phyloP scores from a whole-genome alignment of 1,284 basidiomycete species.

The Gymnopus androsaceus region DNA sequence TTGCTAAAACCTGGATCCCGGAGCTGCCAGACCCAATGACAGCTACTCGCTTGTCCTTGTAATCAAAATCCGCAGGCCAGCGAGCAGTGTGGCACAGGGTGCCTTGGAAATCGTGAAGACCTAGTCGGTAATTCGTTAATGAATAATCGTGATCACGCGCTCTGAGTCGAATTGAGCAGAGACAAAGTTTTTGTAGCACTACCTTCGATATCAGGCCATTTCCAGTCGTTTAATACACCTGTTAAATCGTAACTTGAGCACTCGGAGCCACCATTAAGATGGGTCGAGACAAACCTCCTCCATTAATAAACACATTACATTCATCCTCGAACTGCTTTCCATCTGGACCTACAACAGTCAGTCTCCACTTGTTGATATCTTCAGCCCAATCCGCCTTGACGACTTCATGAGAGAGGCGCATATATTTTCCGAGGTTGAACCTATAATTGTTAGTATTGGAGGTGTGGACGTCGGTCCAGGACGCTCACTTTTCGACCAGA shows the following conservation, averaged over 20 bases:
- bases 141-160: not conserved
- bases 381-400: slow-evolving; percentile 33
- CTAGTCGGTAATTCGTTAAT: not conserved
- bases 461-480: not conserved
- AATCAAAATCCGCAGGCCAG: slow-evolving; percentile 43
- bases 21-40: slow-evolving; percentile 54
- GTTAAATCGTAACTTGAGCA: not conserved
- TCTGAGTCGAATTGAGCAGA: no score
- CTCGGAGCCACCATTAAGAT: no score
- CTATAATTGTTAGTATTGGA: not conserved
- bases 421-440: slow-evolving; percentile 29
- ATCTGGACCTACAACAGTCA: slow-evolving; percentile 27
- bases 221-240: slow-evolving; percentile 36
- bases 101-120: slow-evolving; percentile 42
- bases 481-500: slow-evolving; percentile 30
- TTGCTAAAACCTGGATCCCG: slow-evolving; percentile 36
- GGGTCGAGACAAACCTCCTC: slow-evolving; percentile 11
- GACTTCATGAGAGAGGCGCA: slow-evolving; percentile 31
- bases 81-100: slow-evolving; percentile 47
- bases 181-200: not conserved
- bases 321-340: slow-evolving; percentile 26
- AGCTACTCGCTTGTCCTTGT: slow-evolving; percentile 45
- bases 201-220: slow-evolving; percentile 43
- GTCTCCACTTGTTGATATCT: slow-evolving; percentile 27
- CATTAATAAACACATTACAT: slow-evolving; percentile 36